Percentiles rank a stretch among this genome's conserved stretches.
These are phyloP conservation scores for Colletotrichum eremochloae DNA, from an alignment of 2,329 filamentous ascomycete species.

Conservation along the genomic window DNA sequence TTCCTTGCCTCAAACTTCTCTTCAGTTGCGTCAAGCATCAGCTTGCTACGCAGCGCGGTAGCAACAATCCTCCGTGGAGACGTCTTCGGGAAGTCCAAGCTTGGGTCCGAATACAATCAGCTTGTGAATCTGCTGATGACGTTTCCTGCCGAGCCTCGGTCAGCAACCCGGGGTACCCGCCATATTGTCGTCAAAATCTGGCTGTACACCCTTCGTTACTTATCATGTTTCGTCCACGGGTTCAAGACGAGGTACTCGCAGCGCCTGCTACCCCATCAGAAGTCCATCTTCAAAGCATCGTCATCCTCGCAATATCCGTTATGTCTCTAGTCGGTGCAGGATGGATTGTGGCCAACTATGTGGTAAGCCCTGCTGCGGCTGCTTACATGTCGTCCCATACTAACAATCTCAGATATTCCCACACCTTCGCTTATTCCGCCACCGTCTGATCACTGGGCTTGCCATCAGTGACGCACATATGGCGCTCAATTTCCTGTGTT, in stretches of 20 bases:
- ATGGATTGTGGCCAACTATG: conserved; percentile 55
- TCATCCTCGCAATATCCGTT: conserved; percentile 52
- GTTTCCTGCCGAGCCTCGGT: not conserved
- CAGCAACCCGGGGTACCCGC: not conserved
- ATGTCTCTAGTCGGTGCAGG: conserved; percentile 52
- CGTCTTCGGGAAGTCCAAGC: too few relatives aligned
- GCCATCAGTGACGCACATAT: conserved; percentile 57
- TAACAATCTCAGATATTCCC: conserved; percentile 51
- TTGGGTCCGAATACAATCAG: not conserved
- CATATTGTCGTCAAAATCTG: too few relatives aligned
- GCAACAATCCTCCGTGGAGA: not conserved
- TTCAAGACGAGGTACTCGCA: conserved; percentile 38
- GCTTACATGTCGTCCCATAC: not conserved
- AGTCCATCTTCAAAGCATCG: conserved; percentile 46
- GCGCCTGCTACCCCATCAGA: conserved; percentile 43
- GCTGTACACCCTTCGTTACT: not conserved
- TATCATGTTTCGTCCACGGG: conserved; percentile 2
- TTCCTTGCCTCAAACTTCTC: not conserved
- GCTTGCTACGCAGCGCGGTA: not conserved
- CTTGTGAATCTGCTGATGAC: not conserved
- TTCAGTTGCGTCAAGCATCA: not conserved
- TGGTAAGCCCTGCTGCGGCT: conserved; percentile 42
- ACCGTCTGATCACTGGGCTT: conserved; percentile 56
- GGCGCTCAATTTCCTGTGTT: conserved; percentile 56
- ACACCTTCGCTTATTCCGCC: conserved; percentile 54